Evolutionary conservation across 208 protist genomes (phyloP), one percentile per base, ranked within the genome.

Genomic region (Trypanosoma conorhini): DNA sequence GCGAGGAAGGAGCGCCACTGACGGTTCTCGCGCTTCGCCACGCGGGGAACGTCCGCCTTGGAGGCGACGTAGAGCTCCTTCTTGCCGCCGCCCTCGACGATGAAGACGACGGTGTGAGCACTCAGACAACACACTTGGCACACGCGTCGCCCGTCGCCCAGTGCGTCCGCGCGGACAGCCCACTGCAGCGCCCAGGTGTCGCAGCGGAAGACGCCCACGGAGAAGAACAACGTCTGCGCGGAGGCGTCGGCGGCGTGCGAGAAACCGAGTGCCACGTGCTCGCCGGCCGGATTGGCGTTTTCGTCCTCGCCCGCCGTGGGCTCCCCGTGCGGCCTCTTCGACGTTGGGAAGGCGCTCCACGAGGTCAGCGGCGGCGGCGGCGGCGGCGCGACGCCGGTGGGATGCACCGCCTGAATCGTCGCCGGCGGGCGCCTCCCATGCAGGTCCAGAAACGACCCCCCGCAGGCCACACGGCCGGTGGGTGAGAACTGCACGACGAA

Each of bases 141-240:
- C 30, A 76, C 48, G 17, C 35, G 31, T 33, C 22, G 35, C 22
- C 58, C 61, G 30, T 19, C 17, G 1, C 22, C 24, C 8, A 52
- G 4, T 19, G 63, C 28, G 15, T 69, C 57, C 1, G 65, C 44
- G 30, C 72, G 72, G 0, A 92, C 77, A 13, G 62, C 83, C 89
- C 89, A 95, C 55, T 92, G 81, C 50, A 91, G 76, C 17, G 83
- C 74, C 86, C 89, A 92, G 9, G 89, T 95, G 65, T 95, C 89
- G 54, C 87, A 91, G n/a, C 89, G 86, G 22, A 93, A 69, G 21
- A 95, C 57, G 24, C 71, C 77, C 19, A 80, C 70, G 0, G 83
- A 71, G 73, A 95, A 86, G 60, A 86, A 84, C 24, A 63, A 56
- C 48, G 44, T 44, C 19, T 58, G 24, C 22, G 56, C 38, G 0